These are phyloP conservation scores for Choanephora cucurbitarum DNA, from an alignment of 371 early-diverging fungal genomes.

Conservation along the genomic window DNA sequence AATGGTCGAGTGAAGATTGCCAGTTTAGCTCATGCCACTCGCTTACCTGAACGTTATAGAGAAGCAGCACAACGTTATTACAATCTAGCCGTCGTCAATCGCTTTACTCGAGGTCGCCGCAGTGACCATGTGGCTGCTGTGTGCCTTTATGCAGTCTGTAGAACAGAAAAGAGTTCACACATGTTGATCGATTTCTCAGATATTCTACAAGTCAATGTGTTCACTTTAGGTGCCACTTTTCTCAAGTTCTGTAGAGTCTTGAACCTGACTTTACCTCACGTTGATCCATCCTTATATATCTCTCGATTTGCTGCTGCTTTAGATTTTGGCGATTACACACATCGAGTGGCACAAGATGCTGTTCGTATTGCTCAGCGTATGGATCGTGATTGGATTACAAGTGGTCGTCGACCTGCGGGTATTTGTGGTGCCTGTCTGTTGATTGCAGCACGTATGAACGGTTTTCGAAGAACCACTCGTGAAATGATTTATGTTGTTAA, in stretches of 20 bases:
- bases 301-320: conserved; percentile 91
- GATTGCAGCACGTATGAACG: conserved; percentile 96
- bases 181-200: conserved; percentile 99
- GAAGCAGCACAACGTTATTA: conserved; percentile 93
- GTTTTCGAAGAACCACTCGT: conserved; percentile 80
- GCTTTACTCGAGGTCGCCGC: conserved; percentile 93
- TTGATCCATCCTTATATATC: conserved; percentile 98
- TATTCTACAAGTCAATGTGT: conserved; percentile 88
- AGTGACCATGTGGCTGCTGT: conserved; percentile 89
- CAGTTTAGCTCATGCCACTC: conserved; percentile 67
- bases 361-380: conserved; percentile 91
- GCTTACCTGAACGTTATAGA: conserved; percentile 76
- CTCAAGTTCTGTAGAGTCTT: conserved; percentile 80
- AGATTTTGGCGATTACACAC: conserved; percentile 92
- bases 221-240: conserved; percentile 93
- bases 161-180: conserved; percentile 87
- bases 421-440: conserved; percentile 97
- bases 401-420: conserved; percentile 97
- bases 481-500: conserved; percentile 96
- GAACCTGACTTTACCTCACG: conserved; percentile 78
- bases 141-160: conserved; percentile 97
- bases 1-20: conserved; percentile 67
- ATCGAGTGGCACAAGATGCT: conserved; percentile 81
- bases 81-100: conserved; percentile 88
- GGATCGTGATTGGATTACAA: conserved; percentile 98